phyloP scores from a whole-genome alignment of 768 basidiomycete genomes.

The Jaapia argillacea region DNA sequence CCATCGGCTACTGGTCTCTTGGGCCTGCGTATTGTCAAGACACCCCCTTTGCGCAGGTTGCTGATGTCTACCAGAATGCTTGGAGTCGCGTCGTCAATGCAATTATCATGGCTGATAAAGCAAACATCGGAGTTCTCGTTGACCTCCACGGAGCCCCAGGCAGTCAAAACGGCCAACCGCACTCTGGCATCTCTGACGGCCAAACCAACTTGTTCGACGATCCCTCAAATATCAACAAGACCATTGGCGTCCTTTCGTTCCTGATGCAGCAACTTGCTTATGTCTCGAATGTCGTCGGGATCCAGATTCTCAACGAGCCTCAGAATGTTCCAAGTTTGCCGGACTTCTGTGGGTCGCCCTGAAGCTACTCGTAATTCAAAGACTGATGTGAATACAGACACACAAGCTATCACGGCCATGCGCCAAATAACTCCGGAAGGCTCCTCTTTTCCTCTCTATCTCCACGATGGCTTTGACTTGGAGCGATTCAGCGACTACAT shows the following conservation, averaged over 20 bases:
- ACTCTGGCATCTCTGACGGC: constrained; percentile 35
- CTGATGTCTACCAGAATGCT: constrained; percentile 33
- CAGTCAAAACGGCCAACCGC: constrained; percentile 32
- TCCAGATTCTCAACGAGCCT: constrained; percentile 44
- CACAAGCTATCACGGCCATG: constrained; percentile 38
- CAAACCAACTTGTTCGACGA: constrained; percentile 26
- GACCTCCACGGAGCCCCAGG: constrained; percentile 47
- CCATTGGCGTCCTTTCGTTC: constrained; percentile 30
- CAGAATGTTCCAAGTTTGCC: constrained; percentile 34
- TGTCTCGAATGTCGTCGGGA: constrained; percentile 32
- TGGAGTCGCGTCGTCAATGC: constrained; percentile 33
- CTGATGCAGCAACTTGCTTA: constrained; percentile 18
- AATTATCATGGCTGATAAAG: constrained; percentile 29
- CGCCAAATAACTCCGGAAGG: constrained; percentile 27
- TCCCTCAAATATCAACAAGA: constrained; percentile 25
- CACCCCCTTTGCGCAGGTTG: constrained; percentile 28
- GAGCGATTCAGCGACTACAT: constrained; percentile 39
- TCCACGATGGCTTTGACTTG: constrained; percentile 62
- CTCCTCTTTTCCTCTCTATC: constrained; percentile 44
- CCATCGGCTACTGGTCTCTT: constrained; percentile 43
- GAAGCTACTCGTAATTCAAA: constrained; percentile 4
- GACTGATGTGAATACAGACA: constrained; percentile 26
- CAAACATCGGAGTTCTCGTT: constrained; percentile 38
- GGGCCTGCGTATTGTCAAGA: constrained; percentile 24
- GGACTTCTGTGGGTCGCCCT: constrained; percentile 25